Evolutionary conservation across 441 rosid species (phyloP), one percentile per base, ranked within the genome.

Genomic region (Pelargonium fulgidum): DNA sequence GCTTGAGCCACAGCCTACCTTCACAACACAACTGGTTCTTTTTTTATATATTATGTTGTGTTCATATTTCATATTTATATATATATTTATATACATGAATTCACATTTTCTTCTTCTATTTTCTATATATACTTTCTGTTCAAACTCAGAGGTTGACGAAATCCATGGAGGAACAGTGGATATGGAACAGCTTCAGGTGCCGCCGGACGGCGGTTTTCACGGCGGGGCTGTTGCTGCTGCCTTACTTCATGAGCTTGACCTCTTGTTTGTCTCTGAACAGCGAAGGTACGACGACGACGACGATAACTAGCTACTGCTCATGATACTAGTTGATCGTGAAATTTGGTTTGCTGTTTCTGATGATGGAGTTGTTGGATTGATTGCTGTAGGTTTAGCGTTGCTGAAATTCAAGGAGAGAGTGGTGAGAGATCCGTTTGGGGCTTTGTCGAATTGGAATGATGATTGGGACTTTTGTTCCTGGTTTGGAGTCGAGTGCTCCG

Each of bases 401-500:
- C 66, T 86, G 87, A 86, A 79, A 73, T 83, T 91, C 70, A 77
- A 82, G 42, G 89, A 86, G 80, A 75, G 84, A 47, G 81, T 93
- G 54, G 75, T 71, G 79, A 79, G 47, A 70, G 97, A 93, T 81
- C 99, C 95, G 20, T 86, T 78, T 75, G 85, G 84, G 69, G 92
- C 87, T 65, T 70, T 93, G 64, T 76, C 83, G 69, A 78, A 80
- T 79, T 89, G 97, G 97, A 69, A 76, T 61, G 68, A 75, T 63
- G 72, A 66, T 22, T 81, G 80, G 56, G 78, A 66, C 5, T 22
- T 65, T 62, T 91, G 98, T 79, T 86, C 81, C 16, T 91, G 97
- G 98, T 88, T 80, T 22, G 97, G 95, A n/a, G 85, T 93, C 3
- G 85, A 75, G 48, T 93, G 98, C 79, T 87, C 84, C 52, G 50